phyloP scores from a whole-genome alignment of 345 rosid genomes.

The Aethionema arabicum region DNA sequence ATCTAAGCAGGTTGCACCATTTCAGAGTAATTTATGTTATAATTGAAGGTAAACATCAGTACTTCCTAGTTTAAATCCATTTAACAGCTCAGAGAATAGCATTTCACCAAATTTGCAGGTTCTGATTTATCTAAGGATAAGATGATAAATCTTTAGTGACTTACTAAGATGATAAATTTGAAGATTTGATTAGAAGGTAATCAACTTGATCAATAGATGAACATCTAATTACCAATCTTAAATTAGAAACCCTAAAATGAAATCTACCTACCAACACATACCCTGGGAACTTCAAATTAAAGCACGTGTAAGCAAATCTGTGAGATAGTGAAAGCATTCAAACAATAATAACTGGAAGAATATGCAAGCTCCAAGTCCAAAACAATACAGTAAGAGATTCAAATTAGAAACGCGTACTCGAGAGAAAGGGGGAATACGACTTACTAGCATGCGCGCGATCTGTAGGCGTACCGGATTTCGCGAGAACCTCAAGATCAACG shows the following conservation, averaged over 20 bases:
- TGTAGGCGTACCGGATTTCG: slow-evolving; percentile 74
- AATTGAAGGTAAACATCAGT: not conserved
- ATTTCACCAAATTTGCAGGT: too few species aligned
- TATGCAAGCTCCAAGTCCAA: not conserved
- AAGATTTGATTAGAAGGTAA: not conserved
- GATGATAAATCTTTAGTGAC: too few species aligned
- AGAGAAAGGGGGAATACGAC: not conserved
- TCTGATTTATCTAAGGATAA: too few species aligned
- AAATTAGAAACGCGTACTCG: not conserved
- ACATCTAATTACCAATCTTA: not conserved
- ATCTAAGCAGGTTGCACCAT: not conserved
- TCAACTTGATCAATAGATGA: not conserved
- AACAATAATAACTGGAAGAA: not conserved
- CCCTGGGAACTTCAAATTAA: not conserved
- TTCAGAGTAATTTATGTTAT: not conserved
- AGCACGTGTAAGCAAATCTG: not conserved
- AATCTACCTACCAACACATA: slow-evolving; percentile 18
- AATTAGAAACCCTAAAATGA: not conserved
- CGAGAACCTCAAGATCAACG: slow-evolving; percentile 93
- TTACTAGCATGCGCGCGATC: slow-evolving; percentile 74
- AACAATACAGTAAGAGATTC: not conserved
- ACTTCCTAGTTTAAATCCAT: too few species aligned
- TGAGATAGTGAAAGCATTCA: not conserved
- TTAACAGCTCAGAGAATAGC: too few species aligned
- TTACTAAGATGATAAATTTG: too few species aligned